Conservation (phyloP, 1,284 basidiomycete genomes). For the Ustilago loliicola region DNA sequence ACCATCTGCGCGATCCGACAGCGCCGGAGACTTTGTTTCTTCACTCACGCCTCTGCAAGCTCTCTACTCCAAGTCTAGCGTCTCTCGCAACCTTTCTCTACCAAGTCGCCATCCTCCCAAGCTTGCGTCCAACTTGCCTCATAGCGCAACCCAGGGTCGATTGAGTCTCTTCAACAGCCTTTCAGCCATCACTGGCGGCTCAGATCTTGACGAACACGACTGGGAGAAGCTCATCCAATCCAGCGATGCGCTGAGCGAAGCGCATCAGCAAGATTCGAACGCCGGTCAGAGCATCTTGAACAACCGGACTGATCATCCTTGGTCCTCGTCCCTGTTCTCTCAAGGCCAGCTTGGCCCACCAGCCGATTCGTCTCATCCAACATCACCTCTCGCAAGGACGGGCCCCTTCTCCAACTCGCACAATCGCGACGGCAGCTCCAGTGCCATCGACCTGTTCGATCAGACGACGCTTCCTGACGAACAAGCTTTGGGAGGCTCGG, state of each 20-base stretch:
- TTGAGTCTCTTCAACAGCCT: constrained; percentile 55
- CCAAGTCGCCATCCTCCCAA: constrained; percentile 48
- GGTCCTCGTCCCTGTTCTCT: constrained; percentile 42
- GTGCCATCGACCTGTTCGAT: constrained; percentile 26
- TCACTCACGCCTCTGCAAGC: constrained; percentile 45
- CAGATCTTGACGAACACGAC: constrained; percentile 59
- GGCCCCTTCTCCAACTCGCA: constrained; percentile 22
- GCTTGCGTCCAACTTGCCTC: constrained; percentile 26
- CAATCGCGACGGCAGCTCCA: constrained; percentile 28
- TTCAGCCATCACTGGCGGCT: constrained; percentile 58
- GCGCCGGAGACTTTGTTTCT: constrained; percentile 14
- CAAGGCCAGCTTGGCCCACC: constrained; percentile 16
- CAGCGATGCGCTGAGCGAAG: constrained; percentile 45
- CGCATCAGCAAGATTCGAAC: constrained; percentile 42
- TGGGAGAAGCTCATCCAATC: constrained; percentile 63
- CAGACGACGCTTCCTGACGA: constrained; percentile 31
- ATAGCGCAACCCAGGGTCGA: constrained; percentile 41
- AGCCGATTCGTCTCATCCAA: constrained; percentile 23
- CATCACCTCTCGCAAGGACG: constrained; percentile 37
- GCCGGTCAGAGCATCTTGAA: constrained; percentile 7
- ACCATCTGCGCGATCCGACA: constrained; percentile 23
- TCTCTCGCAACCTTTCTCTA: constrained; percentile 49
- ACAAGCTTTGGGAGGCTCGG: constrained; percentile 21
- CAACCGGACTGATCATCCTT: constrained; percentile 15
- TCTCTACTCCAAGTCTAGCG: constrained; percentile 47